Evolutionary conservation across 805 yeast species (phyloP).

Genomic region (Candida hungchunana): DNA sequence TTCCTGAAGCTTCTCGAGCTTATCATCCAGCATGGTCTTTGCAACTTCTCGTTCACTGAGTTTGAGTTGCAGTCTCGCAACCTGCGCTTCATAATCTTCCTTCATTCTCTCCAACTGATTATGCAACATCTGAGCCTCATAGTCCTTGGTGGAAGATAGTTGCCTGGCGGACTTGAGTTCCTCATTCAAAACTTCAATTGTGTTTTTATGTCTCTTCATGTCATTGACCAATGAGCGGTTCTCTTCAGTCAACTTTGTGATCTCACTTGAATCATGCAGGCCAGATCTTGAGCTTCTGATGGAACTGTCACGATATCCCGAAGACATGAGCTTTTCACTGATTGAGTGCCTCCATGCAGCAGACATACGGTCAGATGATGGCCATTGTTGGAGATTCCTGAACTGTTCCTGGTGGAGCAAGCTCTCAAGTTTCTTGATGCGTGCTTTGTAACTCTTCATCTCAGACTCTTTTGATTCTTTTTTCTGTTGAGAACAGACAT

Average conservation of each 20-base stretch:
- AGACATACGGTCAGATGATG: constrained; percentile 24
- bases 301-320: constrained; percentile 4
- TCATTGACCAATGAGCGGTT: constrained; percentile 10
- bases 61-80: constrained; percentile 5
- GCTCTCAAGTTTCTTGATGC: constrained; percentile 75
- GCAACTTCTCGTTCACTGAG: constrained; percentile 23
- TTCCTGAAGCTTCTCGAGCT: constrained; percentile 6
- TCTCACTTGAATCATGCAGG: constrained; percentile 7
- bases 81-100: constrained; percentile 3
- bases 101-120: constrained; percentile 12
- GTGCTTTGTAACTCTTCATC: constrained; percentile 58
- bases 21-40: constrained; percentile 9
- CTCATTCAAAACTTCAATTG: constrained; percentile 12
- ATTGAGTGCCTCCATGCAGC: constrained; percentile 12
- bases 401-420: constrained; percentile 71
- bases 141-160: constrained; percentile 12
- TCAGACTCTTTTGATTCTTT: constrained; percentile 29
- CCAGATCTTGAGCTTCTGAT: constrained; percentile 1
- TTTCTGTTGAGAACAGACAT: constrained; percentile 2
- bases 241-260: constrained; percentile 12
- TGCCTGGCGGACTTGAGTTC: constrained; percentile 18
- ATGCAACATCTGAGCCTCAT: constrained; percentile 9
- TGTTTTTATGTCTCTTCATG: constrained; percentile 11
- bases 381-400: constrained; percentile 46
- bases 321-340: constrained; percentile 8